Percentiles rank a stretch among this genome's conserved stretches.
These are phyloP conservation scores for Trichodelitschia bisporula DNA, from an alignment of 495 filamentous ascomycete genomes.

Conservation along the genomic window DNA sequence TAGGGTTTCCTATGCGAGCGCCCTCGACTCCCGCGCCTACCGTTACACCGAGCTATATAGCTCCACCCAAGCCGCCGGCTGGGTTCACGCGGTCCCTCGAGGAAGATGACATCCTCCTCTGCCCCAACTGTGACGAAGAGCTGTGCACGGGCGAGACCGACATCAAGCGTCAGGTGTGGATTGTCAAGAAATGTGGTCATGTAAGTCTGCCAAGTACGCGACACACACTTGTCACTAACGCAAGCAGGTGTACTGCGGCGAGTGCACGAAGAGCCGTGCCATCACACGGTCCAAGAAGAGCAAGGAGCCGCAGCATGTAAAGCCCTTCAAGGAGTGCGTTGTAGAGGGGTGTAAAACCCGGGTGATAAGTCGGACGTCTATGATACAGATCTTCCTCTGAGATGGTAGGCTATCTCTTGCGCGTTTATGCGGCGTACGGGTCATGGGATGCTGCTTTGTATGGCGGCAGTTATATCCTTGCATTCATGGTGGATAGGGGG, in stretches of 20 bases:
- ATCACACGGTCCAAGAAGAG: slow-evolving; percentile 7
- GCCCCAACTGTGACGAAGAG: slow-evolving; percentile 48
- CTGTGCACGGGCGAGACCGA: slow-evolving; percentile 32
- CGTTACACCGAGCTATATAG: slow-evolving; percentile 24
- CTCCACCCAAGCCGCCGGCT: slow-evolving; percentile 28
- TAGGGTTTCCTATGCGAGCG: too few relatives aligned
- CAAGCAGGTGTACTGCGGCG: slow-evolving; percentile 60
- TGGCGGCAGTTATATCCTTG: too few relatives aligned
- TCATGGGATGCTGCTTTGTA: too few relatives aligned
- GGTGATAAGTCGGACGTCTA: slow-evolving; percentile 4
- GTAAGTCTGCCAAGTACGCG: slow-evolving; percentile 23
- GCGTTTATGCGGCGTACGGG: too few relatives aligned
- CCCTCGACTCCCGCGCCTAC: too few relatives aligned
- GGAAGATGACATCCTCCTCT: slow-evolving; percentile 39
- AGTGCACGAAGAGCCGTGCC: slow-evolving; percentile 29
- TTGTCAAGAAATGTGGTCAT: slow-evolving; percentile 50
- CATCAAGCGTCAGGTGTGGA: slow-evolving; percentile 43
- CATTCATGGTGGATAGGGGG: too few relatives aligned
- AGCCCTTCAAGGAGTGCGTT: slow-evolving; percentile 14
- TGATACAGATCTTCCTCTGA: slow-evolving; percentile 17
- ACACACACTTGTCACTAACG: slow-evolving; percentile 2
- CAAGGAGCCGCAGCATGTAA: slow-evolving; percentile 8
- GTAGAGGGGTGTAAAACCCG: slow-evolving; percentile 15
- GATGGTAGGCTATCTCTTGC: too few relatives aligned
- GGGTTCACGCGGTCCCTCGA: slow-evolving; percentile 39